Conservation (phyloP, 2,329 filamentous ascomycete species). For the Sarocladium oryzae region DNA sequence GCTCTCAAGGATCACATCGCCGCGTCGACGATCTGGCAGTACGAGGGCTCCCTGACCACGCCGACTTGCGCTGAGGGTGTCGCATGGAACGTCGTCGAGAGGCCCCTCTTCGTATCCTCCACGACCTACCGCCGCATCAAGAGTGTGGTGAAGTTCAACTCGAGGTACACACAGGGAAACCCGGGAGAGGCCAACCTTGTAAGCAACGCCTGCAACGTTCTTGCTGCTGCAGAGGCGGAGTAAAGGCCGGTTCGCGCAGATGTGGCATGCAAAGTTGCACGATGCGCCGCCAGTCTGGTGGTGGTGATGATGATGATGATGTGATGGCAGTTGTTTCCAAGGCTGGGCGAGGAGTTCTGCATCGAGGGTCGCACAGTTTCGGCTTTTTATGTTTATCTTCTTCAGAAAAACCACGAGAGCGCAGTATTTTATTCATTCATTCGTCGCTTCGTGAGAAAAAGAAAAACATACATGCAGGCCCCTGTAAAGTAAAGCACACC, state of each 20-base stretch:
- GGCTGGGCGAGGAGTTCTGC: neutral
- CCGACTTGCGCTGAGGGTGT: conserved; percentile 52
- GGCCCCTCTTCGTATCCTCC: conserved; percentile 40
- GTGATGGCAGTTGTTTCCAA: neutral
- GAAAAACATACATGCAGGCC: neutral
- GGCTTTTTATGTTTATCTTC: neutral
- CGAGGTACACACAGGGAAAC: conserved; percentile 42
- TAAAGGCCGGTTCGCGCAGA: too few species aligned
- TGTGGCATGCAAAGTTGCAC: too few species aligned
- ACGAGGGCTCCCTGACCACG: conserved; percentile 51
- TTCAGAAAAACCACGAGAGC: neutral
- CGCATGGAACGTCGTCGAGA: conserved; percentile 40
- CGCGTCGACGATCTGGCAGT: conserved; percentile 36
- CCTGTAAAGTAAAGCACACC: too few species aligned
- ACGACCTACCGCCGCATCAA: conserved; percentile 43
- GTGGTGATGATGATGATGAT: conserved; percentile 1
- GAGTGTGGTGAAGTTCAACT: conserved; percentile 46
- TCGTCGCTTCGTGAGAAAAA: neutral
- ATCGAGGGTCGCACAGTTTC: neutral
- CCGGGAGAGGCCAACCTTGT: conserved; percentile 38
- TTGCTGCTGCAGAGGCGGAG: neutral
- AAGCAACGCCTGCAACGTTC: conserved; percentile 13
- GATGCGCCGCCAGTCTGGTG: too few species aligned
- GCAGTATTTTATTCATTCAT: conserved; percentile 2
- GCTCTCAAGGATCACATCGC: conserved; percentile 28